Conservation (phyloP, 2,329 filamentous ascomycete genomes). For the Hypoxylon sp. region DNA sequence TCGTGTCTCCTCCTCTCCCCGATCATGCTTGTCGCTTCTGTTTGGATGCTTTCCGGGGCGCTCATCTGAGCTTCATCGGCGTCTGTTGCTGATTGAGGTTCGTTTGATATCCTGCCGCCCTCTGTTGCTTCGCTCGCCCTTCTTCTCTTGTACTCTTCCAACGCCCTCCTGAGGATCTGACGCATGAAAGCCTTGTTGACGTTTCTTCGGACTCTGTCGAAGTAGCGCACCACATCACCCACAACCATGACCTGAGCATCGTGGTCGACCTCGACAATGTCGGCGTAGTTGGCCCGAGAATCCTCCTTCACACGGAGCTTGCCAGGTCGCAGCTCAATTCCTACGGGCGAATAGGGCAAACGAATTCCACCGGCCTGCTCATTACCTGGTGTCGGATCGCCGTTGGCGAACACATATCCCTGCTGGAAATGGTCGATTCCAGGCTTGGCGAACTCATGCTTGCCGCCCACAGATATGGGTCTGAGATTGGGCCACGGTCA, state of each 20-base stretch:
- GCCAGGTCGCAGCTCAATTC: slow-evolving; percentile 54
- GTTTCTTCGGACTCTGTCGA: slow-evolving; percentile 56
- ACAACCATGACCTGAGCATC: slow-evolving; percentile 57
- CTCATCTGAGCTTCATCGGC: slow-evolving; percentile 33
- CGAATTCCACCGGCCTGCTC: slow-evolving; percentile 50
- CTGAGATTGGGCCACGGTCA: slow-evolving; percentile 47
- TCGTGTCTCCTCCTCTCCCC: slow-evolving; percentile 25
- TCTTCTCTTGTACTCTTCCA: slow-evolving; percentile 54
- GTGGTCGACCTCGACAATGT: slow-evolving; percentile 56
- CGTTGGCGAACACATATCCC: slow-evolving; percentile 55
- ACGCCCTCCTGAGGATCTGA: slow-evolving; percentile 54
- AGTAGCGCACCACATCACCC: slow-evolving; percentile 57
- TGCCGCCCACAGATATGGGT: slow-evolving; percentile 55
- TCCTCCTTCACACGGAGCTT: slow-evolving; percentile 56
- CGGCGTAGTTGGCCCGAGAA: slow-evolving; percentile 57
- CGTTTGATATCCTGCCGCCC: slow-evolving; percentile 22
- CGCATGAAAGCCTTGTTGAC: slow-evolving; percentile 59
- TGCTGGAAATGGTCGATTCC: slow-evolving; percentile 57
- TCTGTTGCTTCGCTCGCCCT: slow-evolving; percentile 41
- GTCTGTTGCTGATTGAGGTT: slow-evolving; percentile 25
- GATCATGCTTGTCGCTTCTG: slow-evolving; percentile 31
- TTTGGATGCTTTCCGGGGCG: slow-evolving; percentile 36
- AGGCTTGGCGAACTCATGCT: slow-evolving; percentile 57
- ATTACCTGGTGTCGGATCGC: slow-evolving; percentile 52
- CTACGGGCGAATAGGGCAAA: slow-evolving; percentile 55